These are phyloP conservation scores for Picea glauca DNA, from an alignment of 75 land plant genomes.

Conservation along the genomic window DNA sequence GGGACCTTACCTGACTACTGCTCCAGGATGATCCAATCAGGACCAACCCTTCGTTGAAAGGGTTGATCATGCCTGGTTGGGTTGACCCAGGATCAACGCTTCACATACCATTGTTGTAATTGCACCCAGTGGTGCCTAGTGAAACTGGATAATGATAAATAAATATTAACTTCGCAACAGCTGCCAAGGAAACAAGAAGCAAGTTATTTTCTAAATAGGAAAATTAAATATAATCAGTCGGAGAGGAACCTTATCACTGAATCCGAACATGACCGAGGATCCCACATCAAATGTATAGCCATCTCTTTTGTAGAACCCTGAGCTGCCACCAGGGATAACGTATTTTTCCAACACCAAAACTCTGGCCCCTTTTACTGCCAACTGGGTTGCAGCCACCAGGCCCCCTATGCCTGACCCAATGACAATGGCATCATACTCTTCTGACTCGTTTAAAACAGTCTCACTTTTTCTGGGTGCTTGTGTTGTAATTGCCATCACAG, in stretches of 20 bases:
- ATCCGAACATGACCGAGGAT: slow-evolving; percentile 98
- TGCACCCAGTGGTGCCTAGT: no score
- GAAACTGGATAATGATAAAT: no score
- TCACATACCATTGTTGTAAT: no score
- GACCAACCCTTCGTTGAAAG: no score
- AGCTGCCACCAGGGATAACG: slow-evolving; percentile 97
- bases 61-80: no score
- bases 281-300: slow-evolving; percentile 98
- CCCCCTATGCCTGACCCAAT: slow-evolving; percentile 98
- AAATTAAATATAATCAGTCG: neutral
- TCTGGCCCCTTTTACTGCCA: slow-evolving; percentile 86
- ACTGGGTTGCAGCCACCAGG: slow-evolving; percentile 89
- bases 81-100: no score
- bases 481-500: neutral
- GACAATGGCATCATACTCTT: slow-evolving; percentile 81
- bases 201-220: neutral
- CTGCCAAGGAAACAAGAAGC: neutral
- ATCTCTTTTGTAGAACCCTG: slow-evolving; percentile 80
- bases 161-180: neutral
- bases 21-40: no score
- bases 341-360: slow-evolving; percentile 97
- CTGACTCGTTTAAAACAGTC: slow-evolving; percentile 6
- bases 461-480: neutral
- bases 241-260: slow-evolving; percentile 83
- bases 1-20: no score